Conservation (phyloP, 176 grass and related monocot genomes). For the Zea luxurians region DNA sequence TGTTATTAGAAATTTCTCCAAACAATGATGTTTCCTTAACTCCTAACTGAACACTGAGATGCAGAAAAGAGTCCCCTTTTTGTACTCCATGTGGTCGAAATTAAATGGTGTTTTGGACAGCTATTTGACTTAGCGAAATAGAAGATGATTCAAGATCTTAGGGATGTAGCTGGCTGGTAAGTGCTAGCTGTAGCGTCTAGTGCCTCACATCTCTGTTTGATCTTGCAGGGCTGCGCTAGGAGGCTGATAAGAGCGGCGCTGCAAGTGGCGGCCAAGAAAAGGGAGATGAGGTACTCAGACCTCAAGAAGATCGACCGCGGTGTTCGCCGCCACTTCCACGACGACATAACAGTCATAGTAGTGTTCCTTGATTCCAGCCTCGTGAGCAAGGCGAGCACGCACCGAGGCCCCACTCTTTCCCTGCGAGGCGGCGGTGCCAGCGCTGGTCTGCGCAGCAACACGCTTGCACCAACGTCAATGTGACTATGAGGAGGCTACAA, state of each 20-base stretch:
- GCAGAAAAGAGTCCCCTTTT: not conserved
- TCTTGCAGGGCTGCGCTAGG: slow-evolving; percentile 75
- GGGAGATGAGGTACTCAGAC: slow-evolving; percentile 97
- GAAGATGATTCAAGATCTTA: not conserved
- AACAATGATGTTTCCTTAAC: not conserved
- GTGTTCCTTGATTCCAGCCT: slow-evolving; percentile 79
- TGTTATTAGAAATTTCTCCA: not conserved
- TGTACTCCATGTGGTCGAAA: not conserved
- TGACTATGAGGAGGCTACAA: not conserved
- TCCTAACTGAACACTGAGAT: not conserved
- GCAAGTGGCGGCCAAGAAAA: slow-evolving; percentile 84
- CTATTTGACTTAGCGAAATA: not conserved
- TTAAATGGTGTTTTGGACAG: not conserved
- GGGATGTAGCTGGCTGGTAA: no score
- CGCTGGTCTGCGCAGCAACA: slow-evolving; percentile 50
- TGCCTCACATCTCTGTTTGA: slow-evolving; percentile 31
- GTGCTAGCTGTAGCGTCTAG: not conserved
- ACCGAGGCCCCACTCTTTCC: slow-evolving; percentile 49
- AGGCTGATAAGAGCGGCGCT: slow-evolving; percentile 69
- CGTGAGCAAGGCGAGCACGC: slow-evolving; percentile 55
- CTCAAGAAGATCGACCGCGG: slow-evolving; percentile 93
- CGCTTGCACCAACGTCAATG: slow-evolving; percentile 53
- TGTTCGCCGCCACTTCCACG: slow-evolving; percentile 90
- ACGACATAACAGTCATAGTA: slow-evolving; percentile 84
- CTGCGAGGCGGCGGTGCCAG: slow-evolving; percentile 65